phyloP scores from a whole-genome alignment of 225 moss, liverwort and hornwort species.

The Asterella californica region DNA sequence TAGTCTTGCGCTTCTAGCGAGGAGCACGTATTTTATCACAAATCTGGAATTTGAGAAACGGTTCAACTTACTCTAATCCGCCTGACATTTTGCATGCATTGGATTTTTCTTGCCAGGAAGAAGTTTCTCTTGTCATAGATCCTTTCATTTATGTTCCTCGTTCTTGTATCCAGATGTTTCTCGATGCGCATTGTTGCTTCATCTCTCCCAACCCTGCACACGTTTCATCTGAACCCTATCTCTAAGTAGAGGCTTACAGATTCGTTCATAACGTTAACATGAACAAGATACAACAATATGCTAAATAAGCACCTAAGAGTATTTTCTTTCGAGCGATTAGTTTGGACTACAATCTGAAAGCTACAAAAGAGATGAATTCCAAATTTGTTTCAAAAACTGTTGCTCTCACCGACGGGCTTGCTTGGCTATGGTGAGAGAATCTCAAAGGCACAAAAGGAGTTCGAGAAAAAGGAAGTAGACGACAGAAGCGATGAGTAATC shows the following conservation, averaged over 20 bases:
- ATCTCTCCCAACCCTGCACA: constrained; percentile 37
- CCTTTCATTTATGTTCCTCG: constrained; percentile 23
- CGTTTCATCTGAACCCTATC: background rate
- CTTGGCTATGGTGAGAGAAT: background rate
- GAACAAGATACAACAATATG: too few species aligned
- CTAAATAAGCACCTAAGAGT: too few species aligned
- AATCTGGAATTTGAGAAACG: background rate
- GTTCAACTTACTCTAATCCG: constrained; percentile 33
- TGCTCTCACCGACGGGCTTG: too few species aligned
- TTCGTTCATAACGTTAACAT: too few species aligned
- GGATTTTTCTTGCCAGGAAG: constrained; percentile 34
- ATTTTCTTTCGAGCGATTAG: background rate
- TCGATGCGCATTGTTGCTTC: constrained; percentile 40
- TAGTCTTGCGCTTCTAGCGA: too few species aligned
- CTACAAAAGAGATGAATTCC: background rate
- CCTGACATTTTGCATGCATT: constrained; percentile 37
- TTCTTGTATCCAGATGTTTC: constrained; percentile 34
- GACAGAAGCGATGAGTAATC: too few species aligned
- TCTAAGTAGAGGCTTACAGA: background rate
- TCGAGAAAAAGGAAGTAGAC: background rate
- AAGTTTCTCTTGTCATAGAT: constrained; percentile 31
- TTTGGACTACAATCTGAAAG: background rate
- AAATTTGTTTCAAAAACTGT: background rate
- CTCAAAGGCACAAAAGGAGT: background rate
- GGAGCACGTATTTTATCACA: too few species aligned